Conservation (phyloP, 331 rosid species). For the Quercus phellos region DNA sequence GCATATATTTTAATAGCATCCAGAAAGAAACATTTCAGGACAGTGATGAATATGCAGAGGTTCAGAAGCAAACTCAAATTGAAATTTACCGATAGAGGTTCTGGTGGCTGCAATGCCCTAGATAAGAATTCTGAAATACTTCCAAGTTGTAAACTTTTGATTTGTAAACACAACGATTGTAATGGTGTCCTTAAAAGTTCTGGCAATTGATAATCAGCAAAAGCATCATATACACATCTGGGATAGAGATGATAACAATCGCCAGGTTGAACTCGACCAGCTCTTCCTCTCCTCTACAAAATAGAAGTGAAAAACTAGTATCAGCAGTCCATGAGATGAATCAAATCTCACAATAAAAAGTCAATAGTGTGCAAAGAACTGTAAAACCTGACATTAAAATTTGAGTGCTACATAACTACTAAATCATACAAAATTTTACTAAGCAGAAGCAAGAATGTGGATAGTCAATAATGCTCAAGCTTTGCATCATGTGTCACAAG, state of each 20-base stretch:
- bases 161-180: constrained; percentile 94
- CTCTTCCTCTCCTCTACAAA: constrained; percentile 96
- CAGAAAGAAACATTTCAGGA: not conserved
- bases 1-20: not conserved
- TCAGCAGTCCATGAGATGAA: constrained; percentile 3
- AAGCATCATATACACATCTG: constrained; percentile 74
- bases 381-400: not conserved
- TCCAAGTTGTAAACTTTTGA: constrained; percentile 86
- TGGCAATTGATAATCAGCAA: constrained; percentile 83
- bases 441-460: not conserved
- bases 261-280: constrained; percentile 97
- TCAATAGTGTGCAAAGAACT: not conserved
- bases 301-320: not conserved
- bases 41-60: not conserved
- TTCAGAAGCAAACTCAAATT: constrained; percentile 5
- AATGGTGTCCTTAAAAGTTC: constrained; percentile 95
- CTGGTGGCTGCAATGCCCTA: constrained; percentile 92
- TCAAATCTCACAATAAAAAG: constrained; percentile 9
- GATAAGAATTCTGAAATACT: constrained; percentile 88
- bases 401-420: not conserved
- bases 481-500: not conserved
- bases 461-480: not conserved
- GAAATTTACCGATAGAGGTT: constrained; percentile 66
- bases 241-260: constrained; percentile 94
- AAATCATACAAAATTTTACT: not conserved